phyloP scores from a whole-genome alignment of 139 green algal genomes.

The Pseudopediastrum boryanum region DNA sequence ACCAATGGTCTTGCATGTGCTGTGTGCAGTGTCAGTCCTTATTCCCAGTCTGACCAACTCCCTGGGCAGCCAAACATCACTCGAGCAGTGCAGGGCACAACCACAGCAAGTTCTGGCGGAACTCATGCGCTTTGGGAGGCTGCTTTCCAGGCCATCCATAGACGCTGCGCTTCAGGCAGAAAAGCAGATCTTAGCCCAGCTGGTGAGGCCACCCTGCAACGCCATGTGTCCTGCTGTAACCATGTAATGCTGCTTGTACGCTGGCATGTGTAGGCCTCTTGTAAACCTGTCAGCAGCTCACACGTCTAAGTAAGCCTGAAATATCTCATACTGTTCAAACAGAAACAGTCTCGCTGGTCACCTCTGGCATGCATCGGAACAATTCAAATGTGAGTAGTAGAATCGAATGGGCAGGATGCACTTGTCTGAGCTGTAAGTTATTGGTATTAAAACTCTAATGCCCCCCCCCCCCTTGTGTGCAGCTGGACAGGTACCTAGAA shows the following conservation, averaged over 20 bases:
- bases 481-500: slow-evolving; percentile 29
- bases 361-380: too few species aligned
- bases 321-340: neutral
- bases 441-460: too few species aligned
- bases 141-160: slow-evolving; percentile 60
- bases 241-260: neutral
- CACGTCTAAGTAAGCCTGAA: neutral
- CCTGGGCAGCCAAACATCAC: neutral
- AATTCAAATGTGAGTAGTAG: too few species aligned
- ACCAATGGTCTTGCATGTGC: too few species aligned
- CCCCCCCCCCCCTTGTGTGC: too few species aligned
- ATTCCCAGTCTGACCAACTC: too few species aligned
- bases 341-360: too few species aligned
- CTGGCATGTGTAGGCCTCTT: neutral
- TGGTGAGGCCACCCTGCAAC: too few species aligned
- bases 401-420: too few species aligned
- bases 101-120: slow-evolving; percentile 66
- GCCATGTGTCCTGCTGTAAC: neutral
- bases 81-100: slow-evolving; percentile 43
- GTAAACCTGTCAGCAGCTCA: neutral
- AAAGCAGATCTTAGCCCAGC: slow-evolving; percentile 54
- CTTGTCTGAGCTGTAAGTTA: too few species aligned
- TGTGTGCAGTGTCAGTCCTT: too few species aligned
- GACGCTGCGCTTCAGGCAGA: slow-evolving; percentile 50
- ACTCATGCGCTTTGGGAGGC: slow-evolving; percentile 58